Evolutionary conservation across 805 yeast species (phyloP), one percentile per base, ranked within the genome.

Genomic region (Hanseniaspora osmophila): DNA sequence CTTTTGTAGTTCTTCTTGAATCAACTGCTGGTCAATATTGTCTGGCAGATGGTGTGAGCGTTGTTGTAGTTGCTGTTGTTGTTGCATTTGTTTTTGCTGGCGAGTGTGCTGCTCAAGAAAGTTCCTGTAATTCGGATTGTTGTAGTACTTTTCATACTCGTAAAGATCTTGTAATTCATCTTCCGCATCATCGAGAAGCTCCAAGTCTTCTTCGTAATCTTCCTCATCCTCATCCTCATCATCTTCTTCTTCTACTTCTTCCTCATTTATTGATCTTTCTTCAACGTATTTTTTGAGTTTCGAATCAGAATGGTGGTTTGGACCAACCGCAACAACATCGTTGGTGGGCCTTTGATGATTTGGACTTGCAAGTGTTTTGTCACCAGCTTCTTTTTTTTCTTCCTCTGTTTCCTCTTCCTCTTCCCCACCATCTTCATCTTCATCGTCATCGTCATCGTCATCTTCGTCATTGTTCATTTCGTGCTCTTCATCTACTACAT

Each of bases 321-420:
- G 12, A 32, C 37, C 32, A 22, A 22, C 27, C 4, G 27, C 4
- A 22, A 22, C 27, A 22, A 4, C 27, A 7, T 22, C 7, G 27
- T 7, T 22, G 7, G 4, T 22, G 27, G 7, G 27, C 27, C 18
- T 15, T 11, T 19, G 15, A 37, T 19, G 1, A 42, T 22, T 5
- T 15, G 30, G 6, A 3, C 11, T 22, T 6, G 3, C 13, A 4
- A 10, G 27, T 17, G 41, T 38, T 10, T 19, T n/a, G 12, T 19
- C 22, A 7, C 11, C 18, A 11, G 22, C 19, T 40, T 29, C 33
- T 17, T 27, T 18, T 17, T 38, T 6, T 10, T 54, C 52, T 0
- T 65, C 55, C 6, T 66, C 63, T 77, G 80, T 74, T 41, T 68
- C 66, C 6, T 55, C 50, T 19, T 49, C 56, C 16, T 50, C 59